Base-by-base conservation (phyloP, 805 yeast genomes). In the Brettanomyces naardenensis region DNA sequence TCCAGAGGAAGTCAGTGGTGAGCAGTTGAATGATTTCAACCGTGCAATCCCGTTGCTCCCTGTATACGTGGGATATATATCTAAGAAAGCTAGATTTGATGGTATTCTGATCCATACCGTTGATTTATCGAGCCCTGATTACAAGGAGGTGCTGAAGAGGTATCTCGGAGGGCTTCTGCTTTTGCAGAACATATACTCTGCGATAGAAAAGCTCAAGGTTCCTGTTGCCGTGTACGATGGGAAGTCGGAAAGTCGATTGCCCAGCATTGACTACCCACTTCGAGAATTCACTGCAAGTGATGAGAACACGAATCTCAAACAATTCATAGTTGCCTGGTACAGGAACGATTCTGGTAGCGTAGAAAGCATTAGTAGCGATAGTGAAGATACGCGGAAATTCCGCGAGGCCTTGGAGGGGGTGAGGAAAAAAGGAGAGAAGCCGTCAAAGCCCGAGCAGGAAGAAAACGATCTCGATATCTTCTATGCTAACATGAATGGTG, bases 21-120 rank as follows among this genome's bases (percentile, higher is more conserved):
- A 17, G 5, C 4, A 21, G 13, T 18, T 30, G 13, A 20, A 14
- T 11, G 19, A 28, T 22, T 5, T 13, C 15, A 20, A 18, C 2
- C 13, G 13, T 10, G 31, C 34, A 5, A 36, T 46, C 6, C 51
- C 51, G 9, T 23, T 46, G 11, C 31, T 46, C 5, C 51, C 51
- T 5, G 41, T 46, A 18, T 46, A 39, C 22, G 13, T 45, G 5
- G 49, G 49, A 11, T 43, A 41, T 25, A 27, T 14, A 6, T 7
- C 18, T 19, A 14, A n/a, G n/a, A 22, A 7, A 15, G 14, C 33
- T 6, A 10, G 14, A 19, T 28, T 6, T 4, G 20, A 10, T 21
- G 38, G 13, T 7, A 19, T 28, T 5, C 15, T 6, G 22, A 21
- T 37, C n/a, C 26, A 38, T 15, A 31, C 38, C 19, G 35, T 38